These are phyloP conservation scores for Lachnellula arida DNA, from an alignment of 2,329 filamentous ascomycete genomes.

Conservation along the genomic window DNA sequence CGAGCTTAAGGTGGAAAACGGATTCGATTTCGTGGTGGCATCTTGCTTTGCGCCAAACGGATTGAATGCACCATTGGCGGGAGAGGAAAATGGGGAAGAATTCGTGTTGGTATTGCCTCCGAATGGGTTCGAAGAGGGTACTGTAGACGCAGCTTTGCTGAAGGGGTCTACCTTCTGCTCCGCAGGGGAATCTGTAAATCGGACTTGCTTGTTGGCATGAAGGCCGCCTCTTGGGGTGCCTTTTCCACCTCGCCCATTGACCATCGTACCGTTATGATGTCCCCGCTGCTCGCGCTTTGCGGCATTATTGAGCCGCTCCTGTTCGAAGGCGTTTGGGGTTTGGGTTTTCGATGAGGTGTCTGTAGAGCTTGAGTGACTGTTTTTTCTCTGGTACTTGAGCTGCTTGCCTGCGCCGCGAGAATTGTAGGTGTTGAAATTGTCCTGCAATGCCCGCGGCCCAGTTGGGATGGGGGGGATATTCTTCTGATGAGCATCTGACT, in stretches of 20 bases:
- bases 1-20: conserved; percentile 46
- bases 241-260: conserved; percentile 20
- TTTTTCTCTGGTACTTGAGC: conserved; percentile 7
- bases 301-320: conserved; percentile 31
- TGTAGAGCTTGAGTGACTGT: conserved; percentile 20
- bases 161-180: conserved; percentile 8
- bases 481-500: conserved; percentile 17
- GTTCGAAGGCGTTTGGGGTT: conserved; percentile 25
- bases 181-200: conserved; percentile 20
- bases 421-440: conserved; percentile 11
- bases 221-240: conserved; percentile 13
- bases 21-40: conserved; percentile 4
- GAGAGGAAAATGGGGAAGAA: conserved; percentile 11
- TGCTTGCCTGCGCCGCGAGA: conserved; percentile 7
- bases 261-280: conserved; percentile 14
- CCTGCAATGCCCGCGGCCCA: conserved; percentile 10
- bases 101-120: conserved; percentile 1
- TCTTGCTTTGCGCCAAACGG: conserved; percentile 10
- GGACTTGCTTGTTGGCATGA: conserved; percentile 24
- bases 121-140: conserved; percentile 16
- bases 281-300: conserved; percentile 28
- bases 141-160: conserved; percentile 6
- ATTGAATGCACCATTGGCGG: conserved; percentile 8
- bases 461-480: not conserved
- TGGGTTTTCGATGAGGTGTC: conserved; percentile 10